Evolutionary conservation across 2,329 filamentous ascomycete genomes (phyloP), one percentile per base, ranked within the genome.

Genomic region (Dothiorella sarmentorum): DNA sequence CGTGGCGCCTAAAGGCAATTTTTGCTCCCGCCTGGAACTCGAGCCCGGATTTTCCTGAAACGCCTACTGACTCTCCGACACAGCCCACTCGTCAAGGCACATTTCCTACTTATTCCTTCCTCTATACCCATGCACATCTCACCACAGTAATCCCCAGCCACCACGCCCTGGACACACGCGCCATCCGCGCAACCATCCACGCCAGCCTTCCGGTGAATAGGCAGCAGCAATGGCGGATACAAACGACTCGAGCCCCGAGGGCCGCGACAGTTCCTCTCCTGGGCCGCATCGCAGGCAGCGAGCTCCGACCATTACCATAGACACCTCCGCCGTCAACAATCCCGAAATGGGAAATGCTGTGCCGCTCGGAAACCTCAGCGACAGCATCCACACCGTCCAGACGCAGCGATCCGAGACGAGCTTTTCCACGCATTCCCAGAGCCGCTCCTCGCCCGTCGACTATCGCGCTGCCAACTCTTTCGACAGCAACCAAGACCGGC

Each of bases 401-500:
- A 65, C 7, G 63, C 67, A 24, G 22, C 38, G 44, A 52, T 62
- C 22, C 51, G 59, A 20, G 64, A 53, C 49, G 33, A 53, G 49
- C 22, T 53, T 53, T n/a, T 53, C 49, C 67, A 55, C 62, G 29
- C 60, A 63, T 18, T 64, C 73, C 1, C 70, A 72, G 6, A 68
- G 79, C 1, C 43, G 44, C 17, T 49, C 56, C 17, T 58, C 56
- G 24, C 56, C 56, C 45, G 45, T 51, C 27, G 45, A 58, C 37
- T 69, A 80, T 44, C 79, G 80, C 61, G 76, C 77, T 17, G 76
- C 81, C n/a, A 78, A 78, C 35, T 85, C 85, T 1, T 86, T 88
- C 64, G 87, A 89, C 37, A 82, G 78, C 71, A 81, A 77, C 63
- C 85, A 87, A 61, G 85, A 83, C 65, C 76, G 84, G 64, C 85